These are phyloP conservation scores for Lyophyllum semitale DNA, from an alignment of 768 basidiomycete species.

Conservation along the genomic window DNA sequence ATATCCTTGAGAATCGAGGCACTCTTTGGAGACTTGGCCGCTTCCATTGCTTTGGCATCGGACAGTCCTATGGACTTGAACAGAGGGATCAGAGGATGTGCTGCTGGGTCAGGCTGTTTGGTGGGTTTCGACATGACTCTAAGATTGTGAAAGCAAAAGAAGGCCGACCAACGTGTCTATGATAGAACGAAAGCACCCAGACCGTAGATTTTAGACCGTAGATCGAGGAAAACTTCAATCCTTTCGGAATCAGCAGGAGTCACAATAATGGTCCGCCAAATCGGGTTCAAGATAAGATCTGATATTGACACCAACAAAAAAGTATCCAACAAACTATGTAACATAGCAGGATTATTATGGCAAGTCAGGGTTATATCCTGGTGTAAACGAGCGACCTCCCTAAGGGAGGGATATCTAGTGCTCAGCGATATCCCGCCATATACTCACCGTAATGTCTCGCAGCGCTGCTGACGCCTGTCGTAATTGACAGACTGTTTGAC, in stretches of 20 bases:
- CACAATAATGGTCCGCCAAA: conserved; percentile 1
- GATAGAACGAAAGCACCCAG: not conserved
- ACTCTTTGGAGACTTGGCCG: conserved; percentile 78
- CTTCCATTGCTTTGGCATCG: conserved; percentile 77
- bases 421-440: not conserved
- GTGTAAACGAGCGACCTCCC: not conserved
- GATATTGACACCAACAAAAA: not conserved
- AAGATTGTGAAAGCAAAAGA: not conserved
- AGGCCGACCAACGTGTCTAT: not conserved
- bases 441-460: not conserved
- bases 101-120: conserved; percentile 22
- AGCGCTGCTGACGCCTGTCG: not conserved
- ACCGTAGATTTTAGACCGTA: too few relatives aligned
- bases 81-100: conserved; percentile 40
- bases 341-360: too few relatives aligned
- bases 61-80: conserved; percentile 82
- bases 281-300: conserved; percentile 17
- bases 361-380: not conserved
- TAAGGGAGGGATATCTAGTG: not conserved
- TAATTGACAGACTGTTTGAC: not conserved
- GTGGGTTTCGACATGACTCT: conserved; percentile 28
- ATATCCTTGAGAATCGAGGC: conserved; percentile 70
- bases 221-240: not conserved
- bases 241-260: not conserved
- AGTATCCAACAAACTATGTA: not conserved